Evolutionary conservation across 2,329 filamentous ascomycete genomes (phyloP), one percentile per base, ranked within the genome.

Genomic region (Venturia nashicola): DNA sequence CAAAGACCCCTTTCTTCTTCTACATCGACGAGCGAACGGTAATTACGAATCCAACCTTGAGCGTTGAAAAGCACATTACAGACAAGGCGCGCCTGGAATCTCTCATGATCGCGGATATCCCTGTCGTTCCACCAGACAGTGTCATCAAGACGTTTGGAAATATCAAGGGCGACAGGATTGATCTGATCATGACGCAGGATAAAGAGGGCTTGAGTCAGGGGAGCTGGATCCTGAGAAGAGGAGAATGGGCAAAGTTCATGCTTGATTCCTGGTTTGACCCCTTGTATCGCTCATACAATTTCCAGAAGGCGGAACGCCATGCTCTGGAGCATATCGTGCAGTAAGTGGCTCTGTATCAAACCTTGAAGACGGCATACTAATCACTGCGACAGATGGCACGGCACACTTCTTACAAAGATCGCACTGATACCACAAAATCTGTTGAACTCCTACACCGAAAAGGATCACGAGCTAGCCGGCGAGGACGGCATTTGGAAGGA

Each of bases 231-330:
- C 73, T 99, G 14, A 82, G 86, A 67, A 90, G 88, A 66, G 91
- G 92, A 27, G 90, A 94, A 64, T 99, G 93, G 90, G 89, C 90
- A 55, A 89, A 88, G 71, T 99, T 89, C 78, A 90, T 99, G 72
- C 76, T 97, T 20, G 94, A 99, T 73, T 88, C 90, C 0, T 99
- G 94, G 94, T 96, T 94, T 72, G 91, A 97, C 73, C 94, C 94
- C 59, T 79, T 97, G 54, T 99, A 96, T 76, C 83, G 93, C 67
- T 89, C 82, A 68, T 99, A 99, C 77, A 96, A 96, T 72, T 99
- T 99, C 72, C 90, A 95, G 72, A 97, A 95, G 74, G 92, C 91
- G 0, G 94, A 99, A 75, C 84, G 82, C 32, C 93, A 99, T 78
- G 92, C 93, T 61, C 76, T 99, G 78, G 94, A 81, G 69, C 79